Percentiles rank a stretch among this genome's conserved stretches.
Evolutionary conservation across 2,329 filamentous ascomycete species (phyloP).

Genomic region (Talaromyces pinophilus): DNA sequence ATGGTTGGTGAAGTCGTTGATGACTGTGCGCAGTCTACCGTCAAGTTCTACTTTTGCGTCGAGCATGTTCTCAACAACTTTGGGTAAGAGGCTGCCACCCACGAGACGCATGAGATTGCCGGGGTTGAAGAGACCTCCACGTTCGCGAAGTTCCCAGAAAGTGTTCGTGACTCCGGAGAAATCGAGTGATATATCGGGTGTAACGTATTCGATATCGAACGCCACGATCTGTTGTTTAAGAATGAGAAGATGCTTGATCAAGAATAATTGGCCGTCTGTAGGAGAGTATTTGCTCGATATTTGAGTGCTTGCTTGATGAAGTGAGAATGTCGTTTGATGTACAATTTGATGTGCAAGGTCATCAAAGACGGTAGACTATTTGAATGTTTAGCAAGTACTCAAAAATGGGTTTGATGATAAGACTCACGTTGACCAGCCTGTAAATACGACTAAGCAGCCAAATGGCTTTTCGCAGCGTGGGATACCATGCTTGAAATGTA

Average conservation of each 20-base stretch:
- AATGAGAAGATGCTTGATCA: constrained; percentile 90
- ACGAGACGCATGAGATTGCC: constrained; percentile 62
- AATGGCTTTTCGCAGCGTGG: constrained; percentile 66
- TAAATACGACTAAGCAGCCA: constrained; percentile 71
- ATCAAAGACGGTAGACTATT: constrained; percentile 66
- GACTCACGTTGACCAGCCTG: constrained; percentile 63
- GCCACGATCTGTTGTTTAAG: constrained; percentile 95
- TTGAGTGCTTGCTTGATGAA: constrained; percentile 72
- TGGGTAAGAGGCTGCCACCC: constrained; percentile 60
- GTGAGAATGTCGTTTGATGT: constrained; percentile 80
- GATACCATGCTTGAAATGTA: constrained; percentile 64
- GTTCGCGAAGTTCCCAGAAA: constrained; percentile 67
- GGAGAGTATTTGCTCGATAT: constrained; percentile 64
- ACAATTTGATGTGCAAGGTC: constrained; percentile 80
- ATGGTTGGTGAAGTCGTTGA: constrained; percentile 65
- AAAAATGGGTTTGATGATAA: background rate
- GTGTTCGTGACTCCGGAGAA: constrained; percentile 66
- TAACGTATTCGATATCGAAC: constrained; percentile 82
- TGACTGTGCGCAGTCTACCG: constrained; percentile 61
- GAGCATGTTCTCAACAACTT: constrained; percentile 70
- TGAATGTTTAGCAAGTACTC: constrained; percentile 25
- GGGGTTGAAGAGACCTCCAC: constrained; percentile 67
- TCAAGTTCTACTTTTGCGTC: constrained; percentile 70
- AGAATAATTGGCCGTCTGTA: constrained; percentile 82
- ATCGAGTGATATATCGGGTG: constrained; percentile 65